Evolutionary conservation across 768 basidiomycete genomes (phyloP), one percentile per base, ranked within the genome.

Genomic region (Austroboletus festivus): DNA sequence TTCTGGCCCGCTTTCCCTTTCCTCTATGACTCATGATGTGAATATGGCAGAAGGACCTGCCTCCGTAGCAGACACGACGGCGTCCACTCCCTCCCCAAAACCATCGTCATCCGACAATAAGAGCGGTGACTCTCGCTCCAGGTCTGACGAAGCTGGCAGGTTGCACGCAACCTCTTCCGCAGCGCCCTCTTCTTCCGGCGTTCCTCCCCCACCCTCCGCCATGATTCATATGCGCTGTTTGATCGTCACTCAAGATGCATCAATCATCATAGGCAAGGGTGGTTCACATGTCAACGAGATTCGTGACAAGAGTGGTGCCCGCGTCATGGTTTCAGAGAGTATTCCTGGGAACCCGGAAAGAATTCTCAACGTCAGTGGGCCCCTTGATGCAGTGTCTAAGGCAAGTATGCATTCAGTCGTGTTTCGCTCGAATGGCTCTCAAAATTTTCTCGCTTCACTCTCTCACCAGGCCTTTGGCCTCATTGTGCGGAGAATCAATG

Each of bases 291-390:
- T 99, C 58, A 97, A 96, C 61, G 96, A 99, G 70, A 98, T 99
- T 54, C 79, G 96, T 52, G 96, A 98, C 69, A 96, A 95, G 76
- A 93, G 91, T 56, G 93, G 92, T 38, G 94, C 95, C 13, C 80
- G 93, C 42, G 93, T 98, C 59, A 90, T 93, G 76, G 93, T 99
- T 40, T 98, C 93, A 18, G 96, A 99, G 73, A 93, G 93, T 64
- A 97, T 98, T 51, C 93, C 96, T 4, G 95, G 95, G 9, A 98
- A 98, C 65, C 96, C 96, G n/a, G 96, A 99, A 72, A 85, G 96
- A 39, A 97, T 99, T 56, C 75, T 99, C 59, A 94, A 94, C 64
- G 94, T 99, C 53, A 92, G 87, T 56, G 96, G 96, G 3, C 87
- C 93, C 19, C 79, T 99, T 43, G 96, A 99, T 62, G 94, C 96